Base-by-base conservation (phyloP, 805 yeast genomes). In the Hanseniaspora guilliermondii region DNA sequence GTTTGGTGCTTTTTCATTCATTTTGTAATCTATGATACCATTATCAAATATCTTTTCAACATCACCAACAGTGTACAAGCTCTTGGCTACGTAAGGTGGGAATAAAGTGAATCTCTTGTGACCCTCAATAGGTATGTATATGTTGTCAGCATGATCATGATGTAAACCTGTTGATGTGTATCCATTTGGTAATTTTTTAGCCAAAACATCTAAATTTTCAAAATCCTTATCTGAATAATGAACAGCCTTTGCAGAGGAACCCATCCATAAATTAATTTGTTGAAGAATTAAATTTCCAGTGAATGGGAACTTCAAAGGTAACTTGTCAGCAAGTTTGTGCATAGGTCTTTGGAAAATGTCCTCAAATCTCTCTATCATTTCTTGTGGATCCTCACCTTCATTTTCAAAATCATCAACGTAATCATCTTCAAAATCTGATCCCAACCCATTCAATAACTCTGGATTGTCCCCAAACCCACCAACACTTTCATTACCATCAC, bases 141-240 rank as follows among this genome's bases (percentile, higher is more conserved):
- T 67, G 61, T 84, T 84, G 62, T 83, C 89, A 1, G 89, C 86
- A 65, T 83, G 89, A 63, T 84, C 91, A 63, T 84, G 91, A 60
- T 84, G 91, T 12, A 84, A 67, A 0, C 91, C 91, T 1, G 88
- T 81, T 0, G 87, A 81, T 0, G 80, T 71, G 1, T 83, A 83
- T 1, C 72, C 70, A 0, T 77, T 76, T 0, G 87, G 83, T 0
- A 82, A 65, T 22, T 68, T 68, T 61, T 78, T 76, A 0, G 86
- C 86, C 4, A 80, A 63, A 0, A 77, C 68, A 62, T 52, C 35
- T 58, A 55, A 54, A 58, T 59, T 11, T 27, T 30, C n/a, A 30
- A 45, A 53, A 14, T 56, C 55, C n/a, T 56, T 47, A 12, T 57
- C 60, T 1, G 53, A 32, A 24, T 48, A 48, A 12, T 58, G 47